Base-by-base conservation (phyloP, 2,329 filamentous ascomycete species). In the Tolypocladium sp. region DNA sequence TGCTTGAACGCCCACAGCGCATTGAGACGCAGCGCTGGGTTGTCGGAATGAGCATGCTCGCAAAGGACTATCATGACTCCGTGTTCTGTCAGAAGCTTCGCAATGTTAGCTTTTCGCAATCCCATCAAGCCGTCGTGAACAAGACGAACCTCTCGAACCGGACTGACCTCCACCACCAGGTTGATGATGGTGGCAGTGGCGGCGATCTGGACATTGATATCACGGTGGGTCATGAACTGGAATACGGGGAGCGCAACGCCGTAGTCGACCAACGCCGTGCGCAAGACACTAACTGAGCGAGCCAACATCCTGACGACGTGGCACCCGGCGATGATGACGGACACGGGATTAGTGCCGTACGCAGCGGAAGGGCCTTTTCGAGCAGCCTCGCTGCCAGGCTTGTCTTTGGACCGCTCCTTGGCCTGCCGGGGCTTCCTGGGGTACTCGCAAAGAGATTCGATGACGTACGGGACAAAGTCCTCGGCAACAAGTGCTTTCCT, bases 1-100 rank as follows among this genome's bases (percentile, higher is more conserved):
- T 97, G 91, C 70, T 97, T 97, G 60, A 99, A 77, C 7, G 92
- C 91, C 93, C 94, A 99, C 2, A 99, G 75, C 27, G 92, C 92
- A 66, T 94, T 92, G 33, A 95, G 80, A 30, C 91, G 85, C 57
- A 97, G 78, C 54, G 87, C 84, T n/a, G 89, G 83, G 67, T 93
- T 90, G 54, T 83, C 81, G 0, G 90, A 94, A 70, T 90, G 90
- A 1, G 92, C 91, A 70, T 96, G 90, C 65, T 90, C 84, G 68
- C 92, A 96, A 1, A 97, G 78, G 0, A 89, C 83, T 62, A 85
- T 85, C 64, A 96, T 80, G 1, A 94, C 84, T 8, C 90, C 90
- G 6, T 83, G 83, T 55, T 89, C 85, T 8, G 89, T 81, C 40
- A 97, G 85, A 51, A 86, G 79, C 86, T 93, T 65, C 33, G 51